phyloP scores from a whole-genome alignment of 2,329 filamentous ascomycete species.

The Lachnellula subtilissima region DNA sequence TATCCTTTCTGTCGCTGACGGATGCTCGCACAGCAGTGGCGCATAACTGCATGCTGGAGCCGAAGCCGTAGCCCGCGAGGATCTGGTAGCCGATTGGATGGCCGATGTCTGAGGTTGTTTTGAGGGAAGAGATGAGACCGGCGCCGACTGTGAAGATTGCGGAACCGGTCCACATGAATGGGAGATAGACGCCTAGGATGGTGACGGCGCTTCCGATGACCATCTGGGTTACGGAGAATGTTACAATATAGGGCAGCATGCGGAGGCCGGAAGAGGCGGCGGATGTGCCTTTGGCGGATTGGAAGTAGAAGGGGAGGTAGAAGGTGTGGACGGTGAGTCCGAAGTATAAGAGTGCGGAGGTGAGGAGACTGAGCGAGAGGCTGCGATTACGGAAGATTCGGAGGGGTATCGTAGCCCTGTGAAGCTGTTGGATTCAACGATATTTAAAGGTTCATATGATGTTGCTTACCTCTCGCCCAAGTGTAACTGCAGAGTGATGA shows the following conservation, averaged over 20 bases:
- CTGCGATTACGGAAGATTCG: conserved; percentile 33
- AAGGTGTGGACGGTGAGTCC: conserved; percentile 7
- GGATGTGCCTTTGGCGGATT: conserved; percentile 25
- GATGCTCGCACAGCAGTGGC: conserved; percentile 51
- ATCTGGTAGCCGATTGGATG: conserved; percentile 54
- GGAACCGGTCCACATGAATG: conserved; percentile 28
- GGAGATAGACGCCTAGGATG: conserved; percentile 28
- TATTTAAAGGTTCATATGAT: conserved; percentile 19
- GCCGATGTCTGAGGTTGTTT: conserved; percentile 16
- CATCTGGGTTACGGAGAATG: conserved; percentile 2
- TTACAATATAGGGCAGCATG: conserved; percentile 19
- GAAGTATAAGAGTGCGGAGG: conserved; percentile 1
- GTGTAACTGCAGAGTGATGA: conserved; percentile 33
- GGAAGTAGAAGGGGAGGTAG: conserved; percentile 31
- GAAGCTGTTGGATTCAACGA: not conserved
- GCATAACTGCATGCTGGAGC: conserved; percentile 52
- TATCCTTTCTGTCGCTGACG: conserved; percentile 41
- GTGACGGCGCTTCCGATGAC: conserved; percentile 15
- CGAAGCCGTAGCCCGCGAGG: conserved; percentile 49
- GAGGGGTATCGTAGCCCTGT: conserved; percentile 34
- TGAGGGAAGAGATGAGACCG: conserved; percentile 51
- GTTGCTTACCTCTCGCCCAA: conserved; percentile 36
- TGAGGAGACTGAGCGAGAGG: conserved; percentile 13
- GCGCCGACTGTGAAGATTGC: conserved; percentile 34
- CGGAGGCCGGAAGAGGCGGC: conserved; percentile 20